phyloP scores from a whole-genome alignment of 2,329 filamentous ascomycete genomes.

The Nothopassalora personata region DNA sequence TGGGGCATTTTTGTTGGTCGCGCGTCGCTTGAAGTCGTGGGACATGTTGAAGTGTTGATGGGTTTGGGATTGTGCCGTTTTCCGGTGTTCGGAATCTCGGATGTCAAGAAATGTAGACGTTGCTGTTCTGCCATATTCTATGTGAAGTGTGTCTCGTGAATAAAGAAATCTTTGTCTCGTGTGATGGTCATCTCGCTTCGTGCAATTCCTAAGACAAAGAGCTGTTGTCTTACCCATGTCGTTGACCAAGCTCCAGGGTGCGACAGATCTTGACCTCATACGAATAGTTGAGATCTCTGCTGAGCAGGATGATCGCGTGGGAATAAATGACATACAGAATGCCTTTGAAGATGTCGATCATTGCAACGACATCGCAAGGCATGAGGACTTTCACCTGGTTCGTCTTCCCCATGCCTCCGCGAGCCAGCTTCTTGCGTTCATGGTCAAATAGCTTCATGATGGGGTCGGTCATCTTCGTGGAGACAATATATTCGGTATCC shows the following conservation, averaged over 20 bases:
- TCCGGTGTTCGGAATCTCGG: background rate
- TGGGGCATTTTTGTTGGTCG: background rate
- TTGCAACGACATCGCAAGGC: background rate
- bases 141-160: background rate
- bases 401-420: background rate
- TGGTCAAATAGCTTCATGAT: background rate
- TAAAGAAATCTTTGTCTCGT: background rate
- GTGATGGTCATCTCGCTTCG: background rate
- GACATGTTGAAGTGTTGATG: background rate
- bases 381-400: background rate
- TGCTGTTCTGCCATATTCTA: background rate
- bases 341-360: background rate
- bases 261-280: background rate
- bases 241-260: background rate
- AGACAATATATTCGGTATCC: background rate
- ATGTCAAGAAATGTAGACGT: background rate
- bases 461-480: background rate
- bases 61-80: background rate
- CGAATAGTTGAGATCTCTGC: background rate
- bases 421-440: background rate
- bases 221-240: background rate
- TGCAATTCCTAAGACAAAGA: background rate
- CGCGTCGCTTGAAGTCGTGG: background rate
- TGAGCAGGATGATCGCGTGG: background rate
- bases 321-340: background rate